Percentiles rank a stretch among this genome's conserved stretches.
phyloP scores from a whole-genome alignment of 441 rosid genomes.

The Eutrema salsugineum region DNA sequence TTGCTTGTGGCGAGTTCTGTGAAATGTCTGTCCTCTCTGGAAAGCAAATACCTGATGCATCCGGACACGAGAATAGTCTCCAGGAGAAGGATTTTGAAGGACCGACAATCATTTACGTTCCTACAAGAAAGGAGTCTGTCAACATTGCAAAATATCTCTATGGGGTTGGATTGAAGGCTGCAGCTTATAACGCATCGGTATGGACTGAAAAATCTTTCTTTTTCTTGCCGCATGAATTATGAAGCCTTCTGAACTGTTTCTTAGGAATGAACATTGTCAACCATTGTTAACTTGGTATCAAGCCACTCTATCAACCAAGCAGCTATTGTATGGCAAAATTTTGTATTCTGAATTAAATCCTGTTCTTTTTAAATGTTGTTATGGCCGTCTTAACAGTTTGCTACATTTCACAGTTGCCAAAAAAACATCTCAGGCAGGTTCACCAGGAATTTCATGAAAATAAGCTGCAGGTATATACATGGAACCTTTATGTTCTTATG shows the following conservation, averaged over 20 bases:
- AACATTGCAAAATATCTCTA: constrained; percentile 64
- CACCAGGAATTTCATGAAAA: constrained; percentile 83
- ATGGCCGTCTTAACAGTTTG: constrained; percentile 5
- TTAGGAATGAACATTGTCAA: not conserved
- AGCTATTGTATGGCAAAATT: not conserved
- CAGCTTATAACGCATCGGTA: constrained; percentile 90
- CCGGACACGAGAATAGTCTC: constrained; percentile 36
- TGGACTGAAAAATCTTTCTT: not conserved
- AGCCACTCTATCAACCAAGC: not conserved
- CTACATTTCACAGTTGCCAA: constrained; percentile 59
- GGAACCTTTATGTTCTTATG: not conserved
- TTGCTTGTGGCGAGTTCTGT: constrained; percentile 69
- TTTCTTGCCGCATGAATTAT: not conserved
- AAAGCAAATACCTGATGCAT: constrained; percentile 31
- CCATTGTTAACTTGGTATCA: not conserved
- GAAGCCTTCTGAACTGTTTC: not conserved
- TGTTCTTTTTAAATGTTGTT: not conserved
- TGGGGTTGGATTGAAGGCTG: constrained; percentile 69
- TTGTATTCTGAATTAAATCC: not conserved
- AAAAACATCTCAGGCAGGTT: constrained; percentile 68
- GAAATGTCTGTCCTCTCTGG: constrained; percentile 32
- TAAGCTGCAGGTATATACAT: constrained; percentile 53
- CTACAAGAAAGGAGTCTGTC: constrained; percentile 82
- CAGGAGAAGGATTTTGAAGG: constrained; percentile 56
- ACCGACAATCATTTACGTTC: constrained; percentile 81